Evolutionary conservation across 495 filamentous ascomycete species (phyloP).

Genomic region (Lindgomyces ingoldianus): DNA sequence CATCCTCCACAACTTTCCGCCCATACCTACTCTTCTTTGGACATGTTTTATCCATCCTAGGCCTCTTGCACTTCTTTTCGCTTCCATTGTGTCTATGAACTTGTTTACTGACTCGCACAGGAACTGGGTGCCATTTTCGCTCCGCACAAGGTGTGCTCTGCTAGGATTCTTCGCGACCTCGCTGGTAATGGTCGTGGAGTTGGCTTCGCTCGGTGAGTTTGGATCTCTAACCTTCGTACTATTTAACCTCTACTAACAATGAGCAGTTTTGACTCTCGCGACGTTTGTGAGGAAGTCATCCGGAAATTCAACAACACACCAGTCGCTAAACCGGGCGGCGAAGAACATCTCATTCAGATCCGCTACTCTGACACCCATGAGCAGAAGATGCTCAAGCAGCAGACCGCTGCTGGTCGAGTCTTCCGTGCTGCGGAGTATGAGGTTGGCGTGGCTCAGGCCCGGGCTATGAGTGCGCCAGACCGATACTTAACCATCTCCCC

Average conservation of each 20-base stretch:
- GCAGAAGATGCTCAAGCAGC: conserved; percentile 92
- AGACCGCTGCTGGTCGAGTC: conserved; percentile 87
- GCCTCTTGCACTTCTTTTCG: neutral
- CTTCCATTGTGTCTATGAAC: neutral
- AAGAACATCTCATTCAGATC: conserved; percentile 82
- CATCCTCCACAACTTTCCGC: too few species aligned
- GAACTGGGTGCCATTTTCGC: conserved; percentile 77
- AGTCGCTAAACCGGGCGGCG: conserved; percentile 59
- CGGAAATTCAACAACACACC: conserved; percentile 73
- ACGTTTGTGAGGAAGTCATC: conserved; percentile 85
- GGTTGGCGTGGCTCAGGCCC: conserved; percentile 53
- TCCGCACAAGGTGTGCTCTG: conserved; percentile 80
- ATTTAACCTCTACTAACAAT: neutral
- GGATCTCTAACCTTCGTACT: neutral
- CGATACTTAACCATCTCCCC: conserved; percentile 33
- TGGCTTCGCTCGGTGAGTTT: conserved; percentile 85
- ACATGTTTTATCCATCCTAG: too few species aligned
- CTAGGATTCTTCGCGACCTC: conserved; percentile 87
- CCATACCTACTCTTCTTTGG: too few species aligned
- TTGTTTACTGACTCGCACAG: conserved; percentile 45
- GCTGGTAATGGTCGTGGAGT: conserved; percentile 93
- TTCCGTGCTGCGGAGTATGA: conserved; percentile 97
- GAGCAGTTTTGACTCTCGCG: conserved; percentile 78
- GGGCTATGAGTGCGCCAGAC: conserved; percentile 44
- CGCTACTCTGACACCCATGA: conserved; percentile 95